phyloP scores from a whole-genome alignment of 257 asterid species.

The Cynanchum wilfordii region DNA sequence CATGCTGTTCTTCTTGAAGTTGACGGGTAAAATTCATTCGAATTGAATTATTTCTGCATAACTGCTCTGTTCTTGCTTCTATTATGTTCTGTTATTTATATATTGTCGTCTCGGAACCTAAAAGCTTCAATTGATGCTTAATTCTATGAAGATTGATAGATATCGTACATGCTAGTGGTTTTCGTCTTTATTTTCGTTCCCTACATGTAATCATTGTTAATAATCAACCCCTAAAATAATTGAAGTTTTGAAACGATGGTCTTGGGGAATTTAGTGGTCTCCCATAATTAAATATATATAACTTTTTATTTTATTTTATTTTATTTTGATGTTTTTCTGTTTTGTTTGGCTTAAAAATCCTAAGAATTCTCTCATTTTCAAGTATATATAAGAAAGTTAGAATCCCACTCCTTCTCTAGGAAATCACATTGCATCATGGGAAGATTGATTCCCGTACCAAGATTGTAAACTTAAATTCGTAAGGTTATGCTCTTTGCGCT shows the following conservation, averaged over 20 bases:
- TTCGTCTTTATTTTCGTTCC: not conserved
- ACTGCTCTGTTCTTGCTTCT: not conserved
- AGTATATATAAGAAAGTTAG: too few species aligned
- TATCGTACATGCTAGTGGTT: not conserved
- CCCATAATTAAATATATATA: too few species aligned
- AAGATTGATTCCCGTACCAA: too few species aligned
- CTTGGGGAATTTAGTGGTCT: too few species aligned
- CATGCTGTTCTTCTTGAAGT: constrained; percentile 80
- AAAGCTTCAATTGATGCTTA: not conserved
- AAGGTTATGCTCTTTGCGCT: too few species aligned
- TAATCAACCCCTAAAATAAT: not conserved
- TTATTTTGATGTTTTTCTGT: too few species aligned
- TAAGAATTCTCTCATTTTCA: too few species aligned
- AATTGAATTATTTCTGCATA: not conserved
- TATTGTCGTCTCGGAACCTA: not conserved
- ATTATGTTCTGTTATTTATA: not conserved
- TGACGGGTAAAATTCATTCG: constrained; percentile 57
- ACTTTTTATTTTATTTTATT: too few species aligned
- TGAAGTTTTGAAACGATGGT: not conserved
- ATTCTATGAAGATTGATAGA: not conserved
- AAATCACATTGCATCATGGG: too few species aligned
- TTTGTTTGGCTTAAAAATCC: too few species aligned
- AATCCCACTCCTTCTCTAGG: too few species aligned
- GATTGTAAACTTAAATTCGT: too few species aligned
- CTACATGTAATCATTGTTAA: not conserved